phyloP scores from a whole-genome alignment of 345 rosid species.

The Syzygium oleosum region DNA sequence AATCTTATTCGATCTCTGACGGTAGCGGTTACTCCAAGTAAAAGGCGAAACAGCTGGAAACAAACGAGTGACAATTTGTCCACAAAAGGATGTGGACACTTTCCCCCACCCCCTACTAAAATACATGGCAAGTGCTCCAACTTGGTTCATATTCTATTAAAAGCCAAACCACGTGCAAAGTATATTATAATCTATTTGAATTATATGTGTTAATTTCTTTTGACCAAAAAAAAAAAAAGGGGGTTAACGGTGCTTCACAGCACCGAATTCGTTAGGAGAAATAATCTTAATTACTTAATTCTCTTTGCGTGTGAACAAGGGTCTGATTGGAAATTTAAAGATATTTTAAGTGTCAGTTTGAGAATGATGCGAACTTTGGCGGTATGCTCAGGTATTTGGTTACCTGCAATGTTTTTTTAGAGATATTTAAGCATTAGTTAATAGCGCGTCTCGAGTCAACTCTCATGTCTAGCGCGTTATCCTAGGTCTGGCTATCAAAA shows the following conservation, averaged over 20 bases:
- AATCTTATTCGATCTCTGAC: neutral
- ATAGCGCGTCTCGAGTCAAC: neutral
- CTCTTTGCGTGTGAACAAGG: neutral
- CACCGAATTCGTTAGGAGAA: neutral
- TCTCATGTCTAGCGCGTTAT: neutral
- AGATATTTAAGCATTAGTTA: neutral
- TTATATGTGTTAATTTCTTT: neutral
- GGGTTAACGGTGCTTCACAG: neutral
- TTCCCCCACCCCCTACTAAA: neutral
- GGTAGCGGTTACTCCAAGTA: neutral
- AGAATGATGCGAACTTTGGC: neutral
- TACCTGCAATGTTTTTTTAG: neutral
- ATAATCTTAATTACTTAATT: neutral
- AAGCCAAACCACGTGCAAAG: neutral
- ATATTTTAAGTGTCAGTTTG: neutral
- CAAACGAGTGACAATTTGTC: neutral
- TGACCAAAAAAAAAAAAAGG: neutral
- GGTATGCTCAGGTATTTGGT: neutral
- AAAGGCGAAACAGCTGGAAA: neutral
- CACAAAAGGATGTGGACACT: neutral
- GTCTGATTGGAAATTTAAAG: neutral
- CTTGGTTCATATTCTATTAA: neutral
- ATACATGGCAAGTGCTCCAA: neutral
- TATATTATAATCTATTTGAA: neutral
- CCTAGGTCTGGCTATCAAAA: rapidly evolving